Conservation (phyloP, 331 rosid genomes). For the Spiraea crenata region DNA sequence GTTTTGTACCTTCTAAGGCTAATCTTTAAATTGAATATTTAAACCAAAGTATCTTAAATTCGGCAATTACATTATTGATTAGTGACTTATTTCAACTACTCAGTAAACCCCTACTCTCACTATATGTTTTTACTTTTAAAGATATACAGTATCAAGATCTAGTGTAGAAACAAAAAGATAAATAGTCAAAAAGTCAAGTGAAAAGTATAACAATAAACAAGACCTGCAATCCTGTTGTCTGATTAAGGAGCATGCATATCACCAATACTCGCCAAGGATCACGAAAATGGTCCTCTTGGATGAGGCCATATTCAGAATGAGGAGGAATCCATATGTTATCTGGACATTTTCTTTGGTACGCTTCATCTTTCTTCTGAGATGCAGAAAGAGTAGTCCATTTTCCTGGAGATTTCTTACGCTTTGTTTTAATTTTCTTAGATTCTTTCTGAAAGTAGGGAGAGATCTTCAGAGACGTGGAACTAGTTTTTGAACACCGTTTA, state of each 20-base stretch:
- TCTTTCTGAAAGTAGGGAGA: conserved; percentile 24
- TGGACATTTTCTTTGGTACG: conserved; percentile 35
- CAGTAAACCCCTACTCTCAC: background rate
- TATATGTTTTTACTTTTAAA: background rate
- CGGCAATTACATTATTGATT: background rate
- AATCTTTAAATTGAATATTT: background rate
- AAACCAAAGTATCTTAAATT: background rate
- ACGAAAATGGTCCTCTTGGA: conserved; percentile 61
- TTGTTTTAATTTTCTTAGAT: background rate
- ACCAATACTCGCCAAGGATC: conserved; percentile 84
- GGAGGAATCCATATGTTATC: conserved; percentile 72
- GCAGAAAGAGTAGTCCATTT: conserved; percentile 11
- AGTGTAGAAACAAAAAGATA: background rate
- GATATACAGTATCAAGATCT: background rate
- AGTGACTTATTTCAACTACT: background rate
- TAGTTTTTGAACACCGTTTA: conserved; percentile 6
- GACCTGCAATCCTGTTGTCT: conserved; percentile 61
- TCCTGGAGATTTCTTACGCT: background rate
- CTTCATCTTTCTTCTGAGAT: conserved; percentile 29
- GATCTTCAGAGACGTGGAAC: conserved; percentile 4
- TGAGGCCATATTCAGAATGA: conserved; percentile 40
- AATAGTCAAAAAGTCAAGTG: background rate
- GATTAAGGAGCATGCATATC: conserved; percentile 67
- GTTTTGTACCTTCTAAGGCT: background rate
- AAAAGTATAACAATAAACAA: background rate